Percentiles rank a stretch among this genome's conserved stretches.
Conservation (phyloP, 148 eudicot genomes). For the Amaranthus cruentus region DNA sequence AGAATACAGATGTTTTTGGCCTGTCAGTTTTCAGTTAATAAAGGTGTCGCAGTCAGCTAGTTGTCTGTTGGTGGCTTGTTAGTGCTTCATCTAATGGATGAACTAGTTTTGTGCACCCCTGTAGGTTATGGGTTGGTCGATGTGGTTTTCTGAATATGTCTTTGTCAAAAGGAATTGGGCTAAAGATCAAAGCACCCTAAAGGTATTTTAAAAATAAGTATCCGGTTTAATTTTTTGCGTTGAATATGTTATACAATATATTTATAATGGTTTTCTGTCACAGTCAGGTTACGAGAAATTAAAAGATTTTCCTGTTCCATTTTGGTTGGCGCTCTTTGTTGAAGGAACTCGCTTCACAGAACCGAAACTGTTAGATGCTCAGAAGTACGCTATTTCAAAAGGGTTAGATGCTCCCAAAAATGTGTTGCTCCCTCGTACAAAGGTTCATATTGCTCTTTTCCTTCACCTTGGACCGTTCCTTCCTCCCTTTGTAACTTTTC, state of each 20-base stretch:
- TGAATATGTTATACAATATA: not conserved
- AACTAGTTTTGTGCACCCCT: conserved; percentile 6
- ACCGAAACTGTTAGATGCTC: conserved; percentile 58
- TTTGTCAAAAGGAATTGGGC: conserved; percentile 92
- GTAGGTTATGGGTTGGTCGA: conserved; percentile 95
- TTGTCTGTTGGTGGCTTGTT: not conserved
- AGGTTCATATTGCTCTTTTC: conserved; percentile 31
- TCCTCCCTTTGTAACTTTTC: not conserved
- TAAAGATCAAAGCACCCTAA: conserved; percentile 68
- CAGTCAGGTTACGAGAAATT: conserved; percentile 55
- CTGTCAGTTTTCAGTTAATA: not conserved
- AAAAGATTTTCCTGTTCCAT: conserved; percentile 58
- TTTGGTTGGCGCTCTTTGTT: conserved; percentile 61
- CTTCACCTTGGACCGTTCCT: not conserved
- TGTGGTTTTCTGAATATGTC: conserved; percentile 94
- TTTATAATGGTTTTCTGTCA: conserved; percentile 2
- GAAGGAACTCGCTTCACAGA: conserved; percentile 73
- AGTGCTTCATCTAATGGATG: not conserved
- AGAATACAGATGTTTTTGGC: too few species aligned
- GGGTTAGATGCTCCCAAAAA: conserved; percentile 52
- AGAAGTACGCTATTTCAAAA: conserved; percentile 50
- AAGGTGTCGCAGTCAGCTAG: not conserved
- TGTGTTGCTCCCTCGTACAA: conserved; percentile 70
- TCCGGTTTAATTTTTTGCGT: not conserved
- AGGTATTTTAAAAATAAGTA: conserved; percentile 37